A percentile compares a stretch with the other conserved stretches of the same genome.
These are phyloP conservation scores for Crithidia bombi DNA, from an alignment of 208 protist species.

Conservation along the genomic window DNA sequence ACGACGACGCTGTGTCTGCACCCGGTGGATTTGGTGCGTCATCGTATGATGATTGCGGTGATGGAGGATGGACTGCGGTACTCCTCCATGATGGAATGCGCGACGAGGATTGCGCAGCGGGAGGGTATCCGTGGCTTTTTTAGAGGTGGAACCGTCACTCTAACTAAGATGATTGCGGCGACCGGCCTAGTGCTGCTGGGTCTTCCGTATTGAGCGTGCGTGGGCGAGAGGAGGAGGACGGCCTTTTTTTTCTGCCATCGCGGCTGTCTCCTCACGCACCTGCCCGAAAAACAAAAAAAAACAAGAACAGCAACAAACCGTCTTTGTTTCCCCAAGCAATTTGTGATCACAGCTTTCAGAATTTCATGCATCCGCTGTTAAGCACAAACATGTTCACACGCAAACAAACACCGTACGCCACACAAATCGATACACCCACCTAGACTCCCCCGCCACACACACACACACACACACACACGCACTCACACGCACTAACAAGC, in stretches of 20 bases:
- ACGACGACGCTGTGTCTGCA: constrained; percentile 75
- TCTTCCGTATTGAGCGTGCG: constrained; percentile 33
- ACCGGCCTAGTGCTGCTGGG: constrained; percentile 45
- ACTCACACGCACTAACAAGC: not conserved
- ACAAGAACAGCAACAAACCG: not conserved
- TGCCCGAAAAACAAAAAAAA: too few species aligned
- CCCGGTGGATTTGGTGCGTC: constrained; percentile 77
- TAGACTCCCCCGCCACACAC: too few species aligned
- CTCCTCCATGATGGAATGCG: constrained; percentile 53
- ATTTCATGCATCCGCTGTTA: too few species aligned
- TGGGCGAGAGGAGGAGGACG: not conserved
- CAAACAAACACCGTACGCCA: too few species aligned
- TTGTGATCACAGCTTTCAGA: too few species aligned
- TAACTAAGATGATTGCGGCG: constrained; percentile 57
- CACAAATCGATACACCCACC: too few species aligned
- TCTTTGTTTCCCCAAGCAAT: not conserved
- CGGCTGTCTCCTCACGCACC: not conserved
- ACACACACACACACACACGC: not conserved
- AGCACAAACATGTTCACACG: too few species aligned
- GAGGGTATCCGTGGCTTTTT: constrained; percentile 77
- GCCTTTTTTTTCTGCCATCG: not conserved
- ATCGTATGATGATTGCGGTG: constrained; percentile 83
- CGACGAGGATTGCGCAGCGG: constrained; percentile 51
- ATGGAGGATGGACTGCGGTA: constrained; percentile 74
- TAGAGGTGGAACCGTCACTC: constrained; percentile 63